A percentile compares a stretch with the other conserved stretches of the same genome.
Evolutionary conservation across 176 grass and related monocot genomes (phyloP).

Genomic region (Elaeis guineensis): DNA sequence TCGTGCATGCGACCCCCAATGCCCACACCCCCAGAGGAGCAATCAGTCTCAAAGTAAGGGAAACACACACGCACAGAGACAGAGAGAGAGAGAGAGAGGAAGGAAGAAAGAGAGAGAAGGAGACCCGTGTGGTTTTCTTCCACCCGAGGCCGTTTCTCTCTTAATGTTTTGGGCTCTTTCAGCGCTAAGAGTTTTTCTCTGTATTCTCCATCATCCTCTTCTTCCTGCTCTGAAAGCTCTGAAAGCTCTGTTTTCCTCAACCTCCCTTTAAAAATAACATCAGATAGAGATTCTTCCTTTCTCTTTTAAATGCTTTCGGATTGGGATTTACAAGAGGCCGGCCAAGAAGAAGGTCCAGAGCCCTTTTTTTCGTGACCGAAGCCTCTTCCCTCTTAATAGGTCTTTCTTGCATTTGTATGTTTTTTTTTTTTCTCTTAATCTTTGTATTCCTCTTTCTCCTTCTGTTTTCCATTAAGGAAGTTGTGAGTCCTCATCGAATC

Average conservation of each 20-base stretch:
- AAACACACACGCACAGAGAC: not conserved
- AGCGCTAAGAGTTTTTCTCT: not conserved
- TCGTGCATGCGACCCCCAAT: not conserved
- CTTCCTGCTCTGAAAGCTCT: not conserved
- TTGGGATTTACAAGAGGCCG: no score
- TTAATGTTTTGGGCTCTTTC: not conserved
- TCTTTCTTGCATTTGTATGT: no score
- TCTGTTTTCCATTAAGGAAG: no score
- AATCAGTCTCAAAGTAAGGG: slow-evolving; percentile 6
- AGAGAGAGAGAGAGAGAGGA: not conserved
- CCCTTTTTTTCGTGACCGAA: no score
- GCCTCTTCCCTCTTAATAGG: no score
- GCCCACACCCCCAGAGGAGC: not conserved
- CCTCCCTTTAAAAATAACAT: no score
- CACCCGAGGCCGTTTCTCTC: not conserved
- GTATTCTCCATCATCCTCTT: not conserved
- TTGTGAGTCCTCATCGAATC: no score
- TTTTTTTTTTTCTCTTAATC: no score
- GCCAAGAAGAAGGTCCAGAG: no score
- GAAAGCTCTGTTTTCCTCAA: not conserved
- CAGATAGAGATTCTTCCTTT: no score
- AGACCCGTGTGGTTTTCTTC: slow-evolving; percentile 9
- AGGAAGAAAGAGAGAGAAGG: not conserved
- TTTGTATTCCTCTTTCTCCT: no score
- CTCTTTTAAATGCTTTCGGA: no score